Evolutionary conservation across 768 basidiomycete genomes (phyloP), one percentile per base, ranked within the genome.

Genomic region (Trametes sanguinea): DNA sequence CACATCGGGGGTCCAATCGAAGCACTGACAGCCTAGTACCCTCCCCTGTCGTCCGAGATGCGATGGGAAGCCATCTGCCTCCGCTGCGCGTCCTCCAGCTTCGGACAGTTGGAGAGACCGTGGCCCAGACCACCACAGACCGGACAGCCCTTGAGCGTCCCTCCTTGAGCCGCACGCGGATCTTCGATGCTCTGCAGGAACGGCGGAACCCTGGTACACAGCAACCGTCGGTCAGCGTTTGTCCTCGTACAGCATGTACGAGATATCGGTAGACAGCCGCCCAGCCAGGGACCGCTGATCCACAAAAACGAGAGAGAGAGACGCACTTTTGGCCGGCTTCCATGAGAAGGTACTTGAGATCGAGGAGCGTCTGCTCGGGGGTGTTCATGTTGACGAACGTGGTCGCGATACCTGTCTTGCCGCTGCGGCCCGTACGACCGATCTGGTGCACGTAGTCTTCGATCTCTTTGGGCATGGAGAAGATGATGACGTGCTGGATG

Each of bases 391-490:
- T 98, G 57, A 98, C 94, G 71, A 99, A 99, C 39, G 97, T 95
- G 37, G 97, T 99, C 35, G 97, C 96, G 58, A 99, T 98, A 54
- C 97, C 97, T 0, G 97, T 99, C 75, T 98, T 98, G 22, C 97
- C 97, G 67, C 92, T 94, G 67, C 97, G 87, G 54, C 97, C 97
- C 6, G 97, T 99, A 62, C 97, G 90, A 30, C 97, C 97, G 66
- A 98, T 98, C 75, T 99, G 96, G 78, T 99, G 97, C 52, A 98
- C 96, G 70, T 99, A 99, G 74, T 99, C 97, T 76, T 99, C 97
- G 65, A 99, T 99, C 78, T 99, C 97, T 75, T 98, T 99, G 0
- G 97, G 97, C 97, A 99, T 98, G 33, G 92, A 88, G 74, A 95
- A 99, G 64, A 98, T 98, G 75, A 99, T 98, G 72, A 98, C 95